phyloP scores from a whole-genome alignment of 345 rosid genomes.

The Sonneratia alba region DNA sequence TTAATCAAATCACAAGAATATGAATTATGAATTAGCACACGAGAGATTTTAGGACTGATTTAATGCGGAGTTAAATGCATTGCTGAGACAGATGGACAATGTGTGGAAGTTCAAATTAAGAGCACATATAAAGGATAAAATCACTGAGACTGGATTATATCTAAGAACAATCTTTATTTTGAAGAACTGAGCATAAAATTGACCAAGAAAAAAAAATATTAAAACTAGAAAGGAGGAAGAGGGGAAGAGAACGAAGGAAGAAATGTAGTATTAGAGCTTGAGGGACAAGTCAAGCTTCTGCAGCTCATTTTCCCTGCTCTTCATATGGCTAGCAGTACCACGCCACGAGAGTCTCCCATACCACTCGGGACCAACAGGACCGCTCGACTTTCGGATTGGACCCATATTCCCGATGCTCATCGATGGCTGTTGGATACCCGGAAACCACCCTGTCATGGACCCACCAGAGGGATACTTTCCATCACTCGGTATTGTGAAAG shows the following conservation, averaged over 20 bases:
- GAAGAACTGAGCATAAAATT: background rate
- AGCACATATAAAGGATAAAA: background rate
- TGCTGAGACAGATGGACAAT: background rate
- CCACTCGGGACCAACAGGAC: constrained; percentile 18
- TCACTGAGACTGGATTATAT: background rate
- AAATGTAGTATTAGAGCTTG: constrained; percentile 40
- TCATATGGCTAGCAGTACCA: constrained; percentile 30
- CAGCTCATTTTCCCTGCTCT: constrained; percentile 48
- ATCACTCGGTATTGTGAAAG: background rate
- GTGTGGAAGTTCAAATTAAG: background rate
- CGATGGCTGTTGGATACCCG: background rate
- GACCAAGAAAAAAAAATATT: background rate
- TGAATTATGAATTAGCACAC: constrained; percentile 5
- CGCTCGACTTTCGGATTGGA: background rate
- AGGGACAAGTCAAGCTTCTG: constrained; percentile 84
- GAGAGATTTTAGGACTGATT: constrained; percentile 1
- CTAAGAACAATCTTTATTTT: background rate
- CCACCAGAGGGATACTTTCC: constrained; percentile 18
- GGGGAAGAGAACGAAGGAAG: background rate
- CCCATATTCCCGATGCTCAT: background rate
- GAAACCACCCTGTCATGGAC: background rate
- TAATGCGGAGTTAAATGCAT: background rate
- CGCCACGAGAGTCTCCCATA: constrained; percentile 25
- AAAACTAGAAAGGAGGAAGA: background rate
- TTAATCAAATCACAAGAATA: background rate